Evolutionary conservation across 805 yeast genomes (phyloP).

Genomic region (Pichia gijzeniarum): DNA sequence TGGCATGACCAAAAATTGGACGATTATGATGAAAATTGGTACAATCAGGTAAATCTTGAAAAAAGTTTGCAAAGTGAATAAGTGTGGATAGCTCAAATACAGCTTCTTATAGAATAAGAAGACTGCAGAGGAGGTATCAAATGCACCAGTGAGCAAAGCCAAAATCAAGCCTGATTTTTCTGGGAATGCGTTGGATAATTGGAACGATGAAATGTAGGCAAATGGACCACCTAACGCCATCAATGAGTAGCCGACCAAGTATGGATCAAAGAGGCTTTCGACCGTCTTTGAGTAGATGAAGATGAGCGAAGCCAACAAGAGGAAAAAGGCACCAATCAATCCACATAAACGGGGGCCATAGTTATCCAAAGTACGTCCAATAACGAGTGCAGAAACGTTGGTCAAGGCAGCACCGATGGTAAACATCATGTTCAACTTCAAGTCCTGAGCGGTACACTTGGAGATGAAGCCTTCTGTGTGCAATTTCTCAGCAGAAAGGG

Average conservation of each 20-base stretch:
- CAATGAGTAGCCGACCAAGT: slow-evolving; percentile 42
- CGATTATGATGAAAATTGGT: slow-evolving; percentile 42
- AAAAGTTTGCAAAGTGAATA: slow-evolving; percentile 37
- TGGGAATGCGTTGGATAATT: slow-evolving; percentile 52
- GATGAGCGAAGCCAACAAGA: slow-evolving; percentile 39
- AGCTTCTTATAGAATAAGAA: slow-evolving; percentile 41
- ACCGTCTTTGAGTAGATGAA: slow-evolving; percentile 35
- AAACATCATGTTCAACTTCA: slow-evolving; percentile 52
- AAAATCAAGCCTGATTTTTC: slow-evolving; percentile 44
- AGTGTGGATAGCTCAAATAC: slow-evolving; percentile 29
- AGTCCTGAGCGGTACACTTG: slow-evolving; percentile 46
- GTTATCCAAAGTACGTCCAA: slow-evolving; percentile 43
- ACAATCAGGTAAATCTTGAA: slow-evolving; percentile 43
- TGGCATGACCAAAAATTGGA: slow-evolving; percentile 44
- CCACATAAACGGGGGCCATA: slow-evolving; percentile 52
- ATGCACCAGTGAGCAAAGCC: slow-evolving; percentile 52
- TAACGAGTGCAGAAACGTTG: slow-evolving; percentile 45
- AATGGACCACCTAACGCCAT: slow-evolving; percentile 58
- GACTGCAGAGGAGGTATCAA: slow-evolving; percentile 52
- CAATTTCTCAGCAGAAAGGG: slow-evolving; percentile 8
- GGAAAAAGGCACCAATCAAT: slow-evolving; percentile 41
- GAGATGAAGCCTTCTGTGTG: slow-evolving; percentile 29
- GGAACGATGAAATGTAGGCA: slow-evolving; percentile 49
- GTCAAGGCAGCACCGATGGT: slow-evolving; percentile 53
- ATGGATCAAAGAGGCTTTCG: slow-evolving; percentile 37